Evolutionary conservation across 495 filamentous ascomycete genomes (phyloP), one percentile per base, ranked within the genome.

Genomic region (Rhypophila decipiens): DNA sequence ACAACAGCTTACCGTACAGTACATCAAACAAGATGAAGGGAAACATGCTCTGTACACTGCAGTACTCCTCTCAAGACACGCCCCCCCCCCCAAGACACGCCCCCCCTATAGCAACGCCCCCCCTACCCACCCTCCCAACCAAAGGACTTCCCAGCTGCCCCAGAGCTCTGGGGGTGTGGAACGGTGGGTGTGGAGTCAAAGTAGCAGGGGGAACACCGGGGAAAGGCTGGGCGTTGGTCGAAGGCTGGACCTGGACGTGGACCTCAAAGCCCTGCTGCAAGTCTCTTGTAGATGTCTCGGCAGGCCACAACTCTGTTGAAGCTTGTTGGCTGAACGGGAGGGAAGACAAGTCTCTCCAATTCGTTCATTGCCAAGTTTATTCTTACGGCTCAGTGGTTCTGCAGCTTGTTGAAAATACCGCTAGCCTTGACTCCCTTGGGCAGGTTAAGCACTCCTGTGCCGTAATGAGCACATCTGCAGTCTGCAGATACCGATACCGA

Each of bases 271-370:
- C n/a, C n/a, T n/a, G n/a, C n/a, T n/a, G 45, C 45, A 47, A 47
- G 22, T n/a, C 45, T 47, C 36, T 29, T 47, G 38, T 27, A 44
- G 41, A 44, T 44, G 41, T 29, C 24, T 33, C 41, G 41, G 41
- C 39, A 42, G 18, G 39, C 45, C 20, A 47, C n/a, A n/a, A 22
- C 17, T 36, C 33, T 34, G 7, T n/a, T 31, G 27, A 31, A 31
- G 27, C 27, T 31, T 31, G 13, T n/a, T n/a, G n/a, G n/a, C n/a
- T n/a, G n/a, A n/a, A n/a, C n/a, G n/a, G n/a, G n/a, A n/a, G n/a
- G n/a, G n/a, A n/a, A n/a, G n/a, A n/a, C n/a, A n/a, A n/a, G n/a
- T n/a, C n/a, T n/a, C n/a, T n/a, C n/a, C n/a, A n/a, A n/a, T n/a
- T n/a, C n/a, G n/a, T n/a, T n/a, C n/a, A n/a, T n/a, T n/a, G n/a